Base-by-base conservation (phyloP, 345 rosid genomes). In the Hypericum androsaemum region DNA sequence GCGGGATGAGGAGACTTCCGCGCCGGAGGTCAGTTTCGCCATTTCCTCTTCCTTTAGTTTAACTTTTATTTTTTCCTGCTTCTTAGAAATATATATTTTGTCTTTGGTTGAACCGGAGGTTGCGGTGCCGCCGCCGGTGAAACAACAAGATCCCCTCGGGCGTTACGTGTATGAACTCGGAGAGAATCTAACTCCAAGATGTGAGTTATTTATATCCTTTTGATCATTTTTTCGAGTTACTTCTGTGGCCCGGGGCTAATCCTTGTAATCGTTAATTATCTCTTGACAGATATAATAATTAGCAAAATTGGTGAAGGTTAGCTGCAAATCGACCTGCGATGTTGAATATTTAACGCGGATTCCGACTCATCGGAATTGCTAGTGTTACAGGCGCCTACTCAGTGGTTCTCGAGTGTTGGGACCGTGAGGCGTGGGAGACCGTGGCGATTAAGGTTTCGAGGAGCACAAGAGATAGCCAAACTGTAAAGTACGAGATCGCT, bases 221-320 rank as follows among this genome's bases (percentile, higher is more conserved):
- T 14, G 8, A 35, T 22, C 32, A 9, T 13, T 51, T 51, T 51
- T 39, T 15, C 43, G 1, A 22, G 1, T 22, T 22, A 22, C 1
- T 22, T 22, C 1, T 22, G 32, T 22, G 32, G 4, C 4, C n/a
- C n/a, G n/a, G n/a, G n/a, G n/a, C n/a, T n/a, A n/a, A 22, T 22
- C 1, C 32, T 22, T 22, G 4, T 22, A 22, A 22, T 22, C 32
- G 32, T 22, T 22, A 22, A 22, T 22, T 22, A 22, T 22, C 32
- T 22, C 42, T 55, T 51, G 57, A 46, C 73, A 83, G 87, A 80
- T 76, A 83, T 80, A 57, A 83, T 83, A 62, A 72, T 78, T 41
- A 66, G 88, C 79, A 78, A 78, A 72, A 83, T 83, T 82, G 92
- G 92, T 68, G 87, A 83, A 83, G 92, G 92, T 83, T 80, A 76